Base-by-base conservation (phyloP, 306 rosid species). In the Glycyrrhiza uralensis region DNA sequence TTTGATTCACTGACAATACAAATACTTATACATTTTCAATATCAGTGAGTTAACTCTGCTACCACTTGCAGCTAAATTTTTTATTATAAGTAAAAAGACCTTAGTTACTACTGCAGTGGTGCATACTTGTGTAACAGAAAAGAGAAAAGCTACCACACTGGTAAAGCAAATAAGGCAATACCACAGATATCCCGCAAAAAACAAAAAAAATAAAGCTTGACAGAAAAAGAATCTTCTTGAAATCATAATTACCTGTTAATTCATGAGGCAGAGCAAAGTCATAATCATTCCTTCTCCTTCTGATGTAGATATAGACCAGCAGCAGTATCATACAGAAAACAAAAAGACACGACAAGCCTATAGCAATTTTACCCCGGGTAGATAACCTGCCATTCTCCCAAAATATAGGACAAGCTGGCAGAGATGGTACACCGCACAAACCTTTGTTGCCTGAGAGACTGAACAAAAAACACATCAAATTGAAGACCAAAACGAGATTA, bases 181-280 rank as follows among this genome's bases (percentile, higher is more conserved):
- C 51, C 11, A 23, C 0, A 8, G 13, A 6, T 33, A 42, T 51
- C n/a, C 41, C 49, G 4, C 1, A 55, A 44, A 26, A n/a, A n/a
- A n/a, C n/a, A n/a, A n/a, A 51, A 17, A 1, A 51, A 52, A 60
- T 26, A 24, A 20, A 42, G 24, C 72, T 72, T 5, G 58, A 50
- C 39, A 62, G 59, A 51, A 50, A 29, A 36, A 26, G 18, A 75
- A 49, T 56, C 28, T 8, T 28, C n/a, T 52, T 50, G 44, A 73
- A 66, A 79, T 66, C 41, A 56, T 76, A 87, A 97, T 87, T 82
- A 91, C 99, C 85, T 65, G 81, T 84, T 71, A 94, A 81, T 52
- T 94, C 97, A 50, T 88, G 96, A 72, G 99, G 99, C 30, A 89
- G 87, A 66, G 85, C 95, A 71, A 94, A 94, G 75, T 84, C 99